Evolutionary conservation across 2,329 filamentous ascomycete genomes (phyloP), one percentile per base, ranked within the genome.

Genomic region (Chrysosporium queenslandicum): DNA sequence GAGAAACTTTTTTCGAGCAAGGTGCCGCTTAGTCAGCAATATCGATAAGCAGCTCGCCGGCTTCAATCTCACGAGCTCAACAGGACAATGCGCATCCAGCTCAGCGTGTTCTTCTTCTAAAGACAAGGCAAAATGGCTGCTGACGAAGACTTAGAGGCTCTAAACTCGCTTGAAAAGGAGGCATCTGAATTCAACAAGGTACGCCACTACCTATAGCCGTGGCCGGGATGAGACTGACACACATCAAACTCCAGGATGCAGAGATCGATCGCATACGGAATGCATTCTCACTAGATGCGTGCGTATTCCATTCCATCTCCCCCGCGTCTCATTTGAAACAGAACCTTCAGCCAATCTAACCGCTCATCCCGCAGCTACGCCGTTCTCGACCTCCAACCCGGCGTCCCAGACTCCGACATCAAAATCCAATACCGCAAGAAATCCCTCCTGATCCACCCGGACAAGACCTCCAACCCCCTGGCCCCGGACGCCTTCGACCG

Each of bases 391-490:
- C 85, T 98, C 42, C 89, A 95, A 68, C 92, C 92, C 2, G 92
- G 92, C 65, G 88, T 97, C 18, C 82, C 92, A 52, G 91, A 97
- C 62, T 90, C 87, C 55, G 92, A 97, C 72, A 97, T 98, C 76
- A 97, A 96, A 72, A 76, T 84, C 61, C 80, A 81, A 60, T 98
- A 97, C 74, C 90, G 92, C 75, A 90, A 88, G 63, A 97, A 96
- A 71, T 98, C 92, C n/a, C 83, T 98, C 53, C 82, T 98, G 46
- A 97, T 98, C 74, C 92, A 98, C 74, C 92, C 92, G 5, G 92
- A 98, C 75, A 98, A 98, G 71, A 96, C 92, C 53, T 83, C 83
- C 64, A 97, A 98, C 66, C 85, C 88, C 0, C 80, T 77, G 46
- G 92, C 92, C 0, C 91, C 92, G 2, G 92, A 97, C 63, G 92